These are phyloP conservation scores for Amaranthus tricolor DNA, from an alignment of 179 eudicot genomes.

Conservation along the genomic window DNA sequence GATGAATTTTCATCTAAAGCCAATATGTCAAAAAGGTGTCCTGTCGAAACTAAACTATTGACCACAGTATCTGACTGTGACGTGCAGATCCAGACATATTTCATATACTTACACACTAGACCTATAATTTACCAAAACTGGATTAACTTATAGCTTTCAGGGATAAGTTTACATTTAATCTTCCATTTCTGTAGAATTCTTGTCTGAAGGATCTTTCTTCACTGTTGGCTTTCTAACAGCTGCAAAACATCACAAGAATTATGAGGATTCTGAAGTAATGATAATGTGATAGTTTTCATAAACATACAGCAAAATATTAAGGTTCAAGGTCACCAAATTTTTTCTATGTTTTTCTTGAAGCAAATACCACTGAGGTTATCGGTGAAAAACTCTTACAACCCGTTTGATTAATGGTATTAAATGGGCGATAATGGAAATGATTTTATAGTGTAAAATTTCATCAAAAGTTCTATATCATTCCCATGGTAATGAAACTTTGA, in stretches of 20 bases:
- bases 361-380: too few species aligned
- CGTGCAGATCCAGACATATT: conserved; percentile 5
- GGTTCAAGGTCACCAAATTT: background rate
- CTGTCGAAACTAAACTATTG: background rate
- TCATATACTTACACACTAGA: conserved; percentile 9
- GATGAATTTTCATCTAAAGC: background rate
- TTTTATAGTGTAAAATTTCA: too few species aligned
- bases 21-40: conserved; percentile 13
- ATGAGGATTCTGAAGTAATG: background rate
- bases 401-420: background rate
- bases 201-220: conserved; percentile 20
- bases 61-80: conserved; percentile 7
- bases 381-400: too few species aligned
- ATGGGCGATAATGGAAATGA: background rate
- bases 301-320: background rate
- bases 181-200: conserved; percentile 24
- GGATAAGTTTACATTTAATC: conserved; percentile 5
- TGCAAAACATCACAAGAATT: conserved; percentile 6
- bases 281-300: background rate
- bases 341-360: background rate
- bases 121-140: background rate
- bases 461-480: too few species aligned
- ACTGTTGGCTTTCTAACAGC: conserved; percentile 19
- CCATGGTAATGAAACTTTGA: too few species aligned
- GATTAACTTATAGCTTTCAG: background rate